Base-by-base conservation (phyloP, 1,284 basidiomycete genomes). In the Trametes polyzona region DNA sequence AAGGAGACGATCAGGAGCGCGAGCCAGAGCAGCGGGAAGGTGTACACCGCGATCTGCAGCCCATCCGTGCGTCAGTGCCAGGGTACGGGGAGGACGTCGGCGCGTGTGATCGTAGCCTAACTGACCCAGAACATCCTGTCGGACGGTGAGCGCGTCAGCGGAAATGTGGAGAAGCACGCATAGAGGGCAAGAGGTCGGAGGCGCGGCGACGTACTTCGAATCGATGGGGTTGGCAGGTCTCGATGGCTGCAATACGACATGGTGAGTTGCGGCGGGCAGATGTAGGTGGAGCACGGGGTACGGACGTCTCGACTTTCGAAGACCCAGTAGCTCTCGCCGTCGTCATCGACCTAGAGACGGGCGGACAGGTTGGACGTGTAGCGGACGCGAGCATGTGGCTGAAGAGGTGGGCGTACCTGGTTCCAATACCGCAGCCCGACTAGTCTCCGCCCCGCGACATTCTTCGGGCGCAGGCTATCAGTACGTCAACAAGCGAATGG, bases 341-440 rank as follows among this genome's bases (percentile, higher is more conserved):
- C 94, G 53, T 96, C 95, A 67, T 97, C 94, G 12, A 98, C 89
- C 87, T 89, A 54, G 32, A 57, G 40, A 58, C 44, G 57, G 65
- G 27, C 37, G 48, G 52, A 47, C 21, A 40, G 52, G 53, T 36
- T 24, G 49, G 37, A 36, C 26, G 24, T 21, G 14, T 16, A 23
- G 24, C 46, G 11, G 47, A 41, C 33, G 35, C 44, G 32, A 43
- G 19, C 30, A 16, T 26, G 43, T 46, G 51, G 3, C 10, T 61
- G 24, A 35, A 37, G 2, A 41, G 23, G 30, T 42, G 11, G 32
- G 42, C 55, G 35, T 41, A 86, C 94, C 74, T 97, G 95, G 71
- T 97, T 98, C 95, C 95, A 98, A 70, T 95, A 98, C 54, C 95
- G 82, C 62, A 98, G 76, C 11, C 95, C 95, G 10, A 97, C 95